These are phyloP conservation scores for Pyrus communis DNA, from an alignment of 306 rosid genomes.

Conservation along the genomic window DNA sequence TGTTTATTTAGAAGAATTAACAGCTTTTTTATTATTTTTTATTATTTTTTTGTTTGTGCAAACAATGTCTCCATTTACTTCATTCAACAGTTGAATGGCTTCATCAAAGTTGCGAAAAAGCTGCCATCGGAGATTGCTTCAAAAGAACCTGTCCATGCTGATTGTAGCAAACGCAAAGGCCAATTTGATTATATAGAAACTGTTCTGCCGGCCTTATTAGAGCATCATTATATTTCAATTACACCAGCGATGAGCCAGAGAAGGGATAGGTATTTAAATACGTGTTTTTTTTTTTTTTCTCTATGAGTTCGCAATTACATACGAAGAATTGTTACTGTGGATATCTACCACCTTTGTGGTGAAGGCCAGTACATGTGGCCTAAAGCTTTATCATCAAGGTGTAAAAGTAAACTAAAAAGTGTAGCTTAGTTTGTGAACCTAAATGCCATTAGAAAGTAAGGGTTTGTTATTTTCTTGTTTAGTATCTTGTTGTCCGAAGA, in stretches of 20 bases:
- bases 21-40: background rate
- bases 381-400: background rate
- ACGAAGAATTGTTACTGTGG: background rate
- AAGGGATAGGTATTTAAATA: conserved; percentile 66
- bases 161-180: conserved; percentile 91
- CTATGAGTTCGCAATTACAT: background rate
- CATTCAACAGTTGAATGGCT: conserved; percentile 59
- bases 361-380: background rate
- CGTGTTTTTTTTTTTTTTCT: background rate
- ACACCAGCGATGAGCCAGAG: conserved; percentile 95
- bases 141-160: conserved; percentile 65
- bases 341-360: background rate
- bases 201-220: conserved; percentile 65
- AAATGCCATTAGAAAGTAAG: background rate
- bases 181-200: conserved; percentile 83
- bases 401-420: background rate
- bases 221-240: conserved; percentile 71
- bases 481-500: background rate
- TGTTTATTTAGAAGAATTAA: background rate
- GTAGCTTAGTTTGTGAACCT: background rate
- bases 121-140: conserved; percentile 60
- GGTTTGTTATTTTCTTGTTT: background rate
- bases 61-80: conserved; percentile 31
- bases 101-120: conserved; percentile 59
- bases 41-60: background rate